Evolutionary conservation across 1,284 basidiomycete species (phyloP).

Genomic region (Melampsora americana): DNA sequence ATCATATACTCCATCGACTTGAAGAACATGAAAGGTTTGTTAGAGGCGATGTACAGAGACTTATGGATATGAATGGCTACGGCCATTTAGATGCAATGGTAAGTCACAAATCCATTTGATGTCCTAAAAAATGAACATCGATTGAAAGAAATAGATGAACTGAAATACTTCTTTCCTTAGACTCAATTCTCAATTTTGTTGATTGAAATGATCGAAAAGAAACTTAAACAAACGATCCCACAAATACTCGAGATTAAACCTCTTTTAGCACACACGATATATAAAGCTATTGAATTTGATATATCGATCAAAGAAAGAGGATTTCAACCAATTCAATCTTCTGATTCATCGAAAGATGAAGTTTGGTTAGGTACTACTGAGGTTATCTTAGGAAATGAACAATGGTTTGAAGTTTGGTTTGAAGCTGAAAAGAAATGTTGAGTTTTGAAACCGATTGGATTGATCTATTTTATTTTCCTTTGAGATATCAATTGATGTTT

Average conservation of each 20-base stretch:
- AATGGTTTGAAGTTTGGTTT: too few relatives aligned
- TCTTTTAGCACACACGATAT: constrained; percentile 88
- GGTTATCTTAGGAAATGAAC: too few relatives aligned
- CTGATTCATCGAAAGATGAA: background rate
- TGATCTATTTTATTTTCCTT: too few relatives aligned
- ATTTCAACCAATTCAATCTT: background rate
- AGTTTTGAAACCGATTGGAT: too few relatives aligned
- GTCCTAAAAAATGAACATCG: constrained; percentile 47
- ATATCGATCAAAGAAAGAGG: constrained; percentile 59
- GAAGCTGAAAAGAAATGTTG: too few relatives aligned
- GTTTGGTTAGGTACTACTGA: too few relatives aligned
- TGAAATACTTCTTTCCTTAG: background rate
- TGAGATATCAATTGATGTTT: too few relatives aligned
- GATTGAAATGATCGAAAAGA: constrained; percentile 51
- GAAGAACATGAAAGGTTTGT: constrained; percentile 15
- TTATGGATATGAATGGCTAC: background rate
- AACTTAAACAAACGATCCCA: constrained; percentile 72
- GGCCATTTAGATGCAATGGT: too few relatives aligned
- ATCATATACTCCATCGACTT: constrained; percentile 71
- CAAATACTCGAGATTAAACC: constrained; percentile 72
- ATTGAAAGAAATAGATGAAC: constrained; percentile 49
- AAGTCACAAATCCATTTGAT: background rate
- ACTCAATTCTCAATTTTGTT: constrained; percentile 36
- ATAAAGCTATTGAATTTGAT: constrained; percentile 85
- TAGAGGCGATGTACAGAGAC: background rate